A percentile compares a stretch with the other conserved stretches of the same genome.
phyloP scores from a whole-genome alignment of 2,329 filamentous ascomycete species.

The Capronia americana region DNA sequence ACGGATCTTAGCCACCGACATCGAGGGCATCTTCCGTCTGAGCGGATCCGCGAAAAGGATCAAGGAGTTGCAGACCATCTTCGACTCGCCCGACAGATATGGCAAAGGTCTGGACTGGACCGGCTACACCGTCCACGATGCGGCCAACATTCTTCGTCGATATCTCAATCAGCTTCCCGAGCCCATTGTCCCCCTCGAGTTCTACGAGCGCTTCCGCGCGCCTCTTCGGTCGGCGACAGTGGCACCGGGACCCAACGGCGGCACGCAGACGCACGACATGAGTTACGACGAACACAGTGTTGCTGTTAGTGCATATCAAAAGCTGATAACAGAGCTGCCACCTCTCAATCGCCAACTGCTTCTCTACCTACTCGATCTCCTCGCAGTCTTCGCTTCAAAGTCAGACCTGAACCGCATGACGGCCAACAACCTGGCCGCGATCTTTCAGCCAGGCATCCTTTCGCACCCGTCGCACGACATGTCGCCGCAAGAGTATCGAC shows the following conservation, averaged over 20 bases:
- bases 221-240: constrained; percentile 74
- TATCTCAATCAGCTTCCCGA: constrained; percentile 97
- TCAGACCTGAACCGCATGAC: constrained; percentile 97
- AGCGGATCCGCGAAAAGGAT: constrained; percentile 97
- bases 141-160: constrained; percentile 90
- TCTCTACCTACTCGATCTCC: constrained; percentile 91
- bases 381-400: constrained; percentile 97
- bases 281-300: constrained; percentile 63
- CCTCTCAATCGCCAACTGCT: constrained; percentile 91
- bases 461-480: constrained; percentile 95
- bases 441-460: constrained; percentile 95
- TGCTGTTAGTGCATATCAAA: constrained; percentile 84
- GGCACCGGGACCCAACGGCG: constrained; percentile 73
- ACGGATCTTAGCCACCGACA: constrained; percentile 74
- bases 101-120: constrained; percentile 97
- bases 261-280: constrained; percentile 70
- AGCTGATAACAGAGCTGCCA: constrained; percentile 88
- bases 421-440: constrained; percentile 89
- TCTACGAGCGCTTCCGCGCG: constrained; percentile 89
- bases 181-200: constrained; percentile 90
- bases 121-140: constrained; percentile 97
- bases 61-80: constrained; percentile 89
- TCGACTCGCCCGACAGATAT: constrained; percentile 93
- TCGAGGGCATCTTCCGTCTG: constrained; percentile 95
- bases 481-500: constrained; percentile 88